Percentiles rank a stretch among this genome's conserved stretches.
Conservation (phyloP, 352 stramenopile genomes). For the Phytophthora cryptogea region DNA sequence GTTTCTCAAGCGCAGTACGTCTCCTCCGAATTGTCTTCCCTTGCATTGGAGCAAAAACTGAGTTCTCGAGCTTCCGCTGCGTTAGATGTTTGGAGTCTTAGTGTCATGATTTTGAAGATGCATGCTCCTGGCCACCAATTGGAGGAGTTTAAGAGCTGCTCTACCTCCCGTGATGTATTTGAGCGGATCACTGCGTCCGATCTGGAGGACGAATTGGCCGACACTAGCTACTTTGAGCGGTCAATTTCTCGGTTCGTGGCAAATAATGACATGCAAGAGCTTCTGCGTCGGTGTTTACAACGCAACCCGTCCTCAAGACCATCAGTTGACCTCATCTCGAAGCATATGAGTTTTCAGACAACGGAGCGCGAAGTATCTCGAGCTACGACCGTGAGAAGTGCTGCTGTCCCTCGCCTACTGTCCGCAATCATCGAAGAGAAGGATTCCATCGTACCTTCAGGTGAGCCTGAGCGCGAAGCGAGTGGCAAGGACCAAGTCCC, state of each 20-base stretch:
- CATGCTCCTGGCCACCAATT: conserved; percentile 50
- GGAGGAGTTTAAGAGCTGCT: conserved; percentile 53
- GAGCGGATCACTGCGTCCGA: conserved; percentile 27
- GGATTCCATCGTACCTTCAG: neutral
- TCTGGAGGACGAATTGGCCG: conserved; percentile 10
- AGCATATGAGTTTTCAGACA: conserved; percentile 41
- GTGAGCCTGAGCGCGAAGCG: conserved; percentile 26
- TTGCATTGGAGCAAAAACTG: conserved; percentile 32
- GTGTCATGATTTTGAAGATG: conserved; percentile 60
- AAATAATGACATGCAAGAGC: conserved; percentile 48
- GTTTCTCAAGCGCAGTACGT: conserved; percentile 38
- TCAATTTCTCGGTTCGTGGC: conserved; percentile 56
- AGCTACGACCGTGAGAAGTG: conserved; percentile 18
- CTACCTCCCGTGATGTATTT: conserved; percentile 37
- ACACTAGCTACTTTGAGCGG: conserved; percentile 45
- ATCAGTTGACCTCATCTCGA: conserved; percentile 40
- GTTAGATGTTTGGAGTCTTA: conserved; percentile 67
- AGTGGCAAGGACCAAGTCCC: conserved; percentile 21
- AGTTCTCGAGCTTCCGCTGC: conserved; percentile 33
- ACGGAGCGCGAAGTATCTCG: conserved; percentile 27
- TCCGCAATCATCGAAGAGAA: conserved; percentile 32
- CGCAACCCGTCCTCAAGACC: conserved; percentile 40
- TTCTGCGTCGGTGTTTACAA: conserved; percentile 49
- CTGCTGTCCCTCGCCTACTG: conserved; percentile 12
- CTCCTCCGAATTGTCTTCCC: conserved; percentile 51